A percentile compares a stretch with the other conserved stretches of the same genome.
Conservation (phyloP, 768 basidiomycete species). For the Phlebiopsis flavidoalba region DNA sequence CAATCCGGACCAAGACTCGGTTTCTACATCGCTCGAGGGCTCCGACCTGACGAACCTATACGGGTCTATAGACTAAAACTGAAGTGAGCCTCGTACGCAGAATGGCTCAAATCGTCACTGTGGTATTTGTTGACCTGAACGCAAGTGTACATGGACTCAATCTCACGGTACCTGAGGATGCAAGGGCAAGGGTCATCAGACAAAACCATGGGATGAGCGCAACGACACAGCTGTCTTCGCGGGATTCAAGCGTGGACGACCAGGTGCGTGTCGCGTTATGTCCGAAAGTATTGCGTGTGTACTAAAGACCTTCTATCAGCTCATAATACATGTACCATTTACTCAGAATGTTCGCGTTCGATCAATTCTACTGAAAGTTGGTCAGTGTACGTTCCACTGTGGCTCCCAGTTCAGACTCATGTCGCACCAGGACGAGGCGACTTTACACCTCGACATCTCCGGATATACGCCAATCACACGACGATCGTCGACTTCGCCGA, state of each 20-base stretch:
- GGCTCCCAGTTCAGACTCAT: neutral
- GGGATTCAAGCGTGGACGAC: conserved; percentile 81
- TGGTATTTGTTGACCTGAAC: neutral
- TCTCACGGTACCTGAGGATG: conserved; percentile 74
- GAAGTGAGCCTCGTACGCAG: conserved; percentile 23
- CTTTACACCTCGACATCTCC: conserved; percentile 64
- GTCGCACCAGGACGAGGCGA: conserved; percentile 63
- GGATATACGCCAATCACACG: conserved; percentile 69
- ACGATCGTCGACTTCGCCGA: conserved; percentile 77
- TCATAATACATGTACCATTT: conserved; percentile 82
- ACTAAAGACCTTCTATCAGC: conserved; percentile 32
- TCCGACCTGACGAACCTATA: conserved; percentile 23
- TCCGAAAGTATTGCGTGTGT: neutral
- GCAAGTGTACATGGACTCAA: conserved; percentile 80
- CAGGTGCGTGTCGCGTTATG: conserved; percentile 47
- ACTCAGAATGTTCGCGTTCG: conserved; percentile 70
- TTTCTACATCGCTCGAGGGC: conserved; percentile 18
- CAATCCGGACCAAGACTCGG: neutral
- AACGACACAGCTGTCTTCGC: conserved; percentile 61
- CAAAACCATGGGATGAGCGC: conserved; percentile 77
- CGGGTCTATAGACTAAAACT: conserved; percentile 24
- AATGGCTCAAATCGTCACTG: neutral
- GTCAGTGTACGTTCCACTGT: conserved; percentile 33
- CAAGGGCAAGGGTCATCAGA: conserved; percentile 69
- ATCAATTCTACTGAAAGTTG: conserved; percentile 72